Conservation (phyloP, 1,284 basidiomycete genomes). For the Golubevia sp. region DNA sequence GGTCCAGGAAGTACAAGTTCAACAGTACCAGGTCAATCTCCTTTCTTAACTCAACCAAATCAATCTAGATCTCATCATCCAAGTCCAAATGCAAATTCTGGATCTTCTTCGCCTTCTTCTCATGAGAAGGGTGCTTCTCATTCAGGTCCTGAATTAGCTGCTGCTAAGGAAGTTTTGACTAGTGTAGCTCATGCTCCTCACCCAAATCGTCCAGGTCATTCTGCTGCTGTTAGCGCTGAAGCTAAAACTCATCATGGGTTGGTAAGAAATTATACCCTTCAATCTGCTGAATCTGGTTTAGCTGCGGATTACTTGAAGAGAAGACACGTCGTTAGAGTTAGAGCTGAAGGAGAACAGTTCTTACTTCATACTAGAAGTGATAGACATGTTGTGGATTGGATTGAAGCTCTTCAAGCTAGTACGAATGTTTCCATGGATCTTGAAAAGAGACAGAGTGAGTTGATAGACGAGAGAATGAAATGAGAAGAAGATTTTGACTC, state of each 20-base stretch:
- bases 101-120: neutral
- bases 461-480: neutral
- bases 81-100: too few relatives aligned
- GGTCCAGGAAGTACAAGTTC: conserved; percentile 8
- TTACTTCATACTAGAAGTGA: conserved; percentile 55
- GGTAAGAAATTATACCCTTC: conserved; percentile 51
- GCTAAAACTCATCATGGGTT: conserved; percentile 19
- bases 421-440: conserved; percentile 54
- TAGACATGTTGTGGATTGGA: conserved; percentile 59
- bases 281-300: conserved; percentile 49
- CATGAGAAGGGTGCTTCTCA: neutral
- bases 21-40: neutral
- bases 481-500: neutral
- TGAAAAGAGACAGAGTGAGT: conserved; percentile 35
- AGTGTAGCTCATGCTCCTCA: neutral
- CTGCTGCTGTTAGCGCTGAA: neutral
- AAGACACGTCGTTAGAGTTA: conserved; percentile 52
- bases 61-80: neutral
- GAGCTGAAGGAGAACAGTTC: conserved; percentile 57
- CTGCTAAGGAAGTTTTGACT: neutral
- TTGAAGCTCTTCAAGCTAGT: conserved; percentile 58
- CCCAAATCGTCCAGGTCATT: neutral
- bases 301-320: conserved; percentile 61
- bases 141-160: neutral
- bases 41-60: neutral